phyloP scores from a whole-genome alignment of 2,329 filamentous ascomycete species.

The Curvularia hawaiiensis region DNA sequence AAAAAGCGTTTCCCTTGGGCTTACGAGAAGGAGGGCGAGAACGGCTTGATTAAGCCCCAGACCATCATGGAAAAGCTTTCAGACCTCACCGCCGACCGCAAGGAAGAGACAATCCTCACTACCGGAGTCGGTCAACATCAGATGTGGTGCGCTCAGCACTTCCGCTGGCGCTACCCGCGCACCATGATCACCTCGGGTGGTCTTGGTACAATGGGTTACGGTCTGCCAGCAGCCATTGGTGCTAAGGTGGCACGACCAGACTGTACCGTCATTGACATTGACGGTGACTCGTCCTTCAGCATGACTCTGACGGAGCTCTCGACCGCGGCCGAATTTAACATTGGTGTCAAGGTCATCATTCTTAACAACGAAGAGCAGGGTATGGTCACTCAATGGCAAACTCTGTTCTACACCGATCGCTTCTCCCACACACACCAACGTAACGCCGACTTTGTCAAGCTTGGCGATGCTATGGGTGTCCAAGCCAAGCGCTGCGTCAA shows the following conservation, averaged over 20 bases:
- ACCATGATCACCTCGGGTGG: conserved; percentile 97
- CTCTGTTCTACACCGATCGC: conserved; percentile 94
- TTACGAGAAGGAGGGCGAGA: conserved; percentile 77
- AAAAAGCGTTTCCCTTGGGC: conserved; percentile 88
- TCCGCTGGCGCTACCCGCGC: conserved; percentile 88
- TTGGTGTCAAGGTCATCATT: conserved; percentile 92
- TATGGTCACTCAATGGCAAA: conserved; percentile 99
- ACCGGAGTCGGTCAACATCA: conserved; percentile 98
- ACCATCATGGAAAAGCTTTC: conserved; percentile 89
- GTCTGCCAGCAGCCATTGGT: conserved; percentile 91
- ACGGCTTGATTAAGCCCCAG: conserved; percentile 91
- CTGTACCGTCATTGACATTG: conserved; percentile 90
- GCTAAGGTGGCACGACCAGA: conserved; percentile 86
- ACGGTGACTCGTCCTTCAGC: conserved; percentile 98
- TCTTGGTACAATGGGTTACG: conserved; percentile 94
- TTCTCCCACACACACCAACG: conserved; percentile 91
- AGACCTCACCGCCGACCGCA: conserved; percentile 77
- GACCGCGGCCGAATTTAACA: conserved; percentile 93
- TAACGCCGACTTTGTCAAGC: conserved; percentile 95
- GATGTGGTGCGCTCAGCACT: conserved; percentile 98
- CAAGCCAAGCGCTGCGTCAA: conserved; percentile 73
- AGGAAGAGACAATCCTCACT: conserved; percentile 83
- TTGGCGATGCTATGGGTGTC: conserved; percentile 89
- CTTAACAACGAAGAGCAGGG: conserved; percentile 98
- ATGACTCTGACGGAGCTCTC: conserved; percentile 97